These are phyloP conservation scores for Ogataea sp. DNA, from an alignment of 805 yeast species.

Conservation along the genomic window DNA sequence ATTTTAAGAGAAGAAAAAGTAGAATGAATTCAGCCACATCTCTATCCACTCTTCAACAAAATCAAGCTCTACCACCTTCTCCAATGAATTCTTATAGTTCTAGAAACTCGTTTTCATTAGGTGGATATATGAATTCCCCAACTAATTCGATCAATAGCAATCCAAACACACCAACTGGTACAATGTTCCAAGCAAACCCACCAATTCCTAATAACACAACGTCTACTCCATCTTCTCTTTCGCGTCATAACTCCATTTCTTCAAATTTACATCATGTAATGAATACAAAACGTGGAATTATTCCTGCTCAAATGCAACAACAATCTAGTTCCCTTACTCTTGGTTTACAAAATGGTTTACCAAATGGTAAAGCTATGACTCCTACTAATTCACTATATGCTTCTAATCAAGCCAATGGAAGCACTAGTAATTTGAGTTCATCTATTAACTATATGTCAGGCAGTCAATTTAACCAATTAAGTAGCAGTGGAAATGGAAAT, in stretches of 20 bases:
- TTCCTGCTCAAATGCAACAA: not conserved
- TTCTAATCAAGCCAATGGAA: no score
- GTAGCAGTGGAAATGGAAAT: no score
- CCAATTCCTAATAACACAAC: constrained; percentile 5
- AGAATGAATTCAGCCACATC: constrained; percentile 8
- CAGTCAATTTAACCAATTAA: no score
- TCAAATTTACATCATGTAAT: constrained; percentile 20
- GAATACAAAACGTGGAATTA: constrained; percentile 17
- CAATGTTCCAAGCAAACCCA: not conserved
- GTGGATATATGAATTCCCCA: constrained; percentile 1
- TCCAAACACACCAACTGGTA: not conserved
- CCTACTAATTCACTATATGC: no score
- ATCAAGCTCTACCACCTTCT: constrained; percentile 19
- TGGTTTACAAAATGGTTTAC: not conserved
- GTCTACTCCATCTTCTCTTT: constrained; percentile 8
- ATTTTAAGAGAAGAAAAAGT: constrained; percentile 26
- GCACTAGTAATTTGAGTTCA: no score
- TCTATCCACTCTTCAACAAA: constrained; percentile 3
- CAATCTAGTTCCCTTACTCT: not conserved
- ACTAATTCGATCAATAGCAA: constrained; percentile 1
- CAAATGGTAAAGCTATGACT: no score
- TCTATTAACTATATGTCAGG: no score
- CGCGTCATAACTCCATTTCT: constrained; percentile 19
- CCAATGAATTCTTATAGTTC: constrained; percentile 7
- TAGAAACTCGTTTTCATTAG: not conserved